Evolutionary conservation across 306 rosid species (phyloP).

Genomic region (Begonia loranthoides): DNA sequence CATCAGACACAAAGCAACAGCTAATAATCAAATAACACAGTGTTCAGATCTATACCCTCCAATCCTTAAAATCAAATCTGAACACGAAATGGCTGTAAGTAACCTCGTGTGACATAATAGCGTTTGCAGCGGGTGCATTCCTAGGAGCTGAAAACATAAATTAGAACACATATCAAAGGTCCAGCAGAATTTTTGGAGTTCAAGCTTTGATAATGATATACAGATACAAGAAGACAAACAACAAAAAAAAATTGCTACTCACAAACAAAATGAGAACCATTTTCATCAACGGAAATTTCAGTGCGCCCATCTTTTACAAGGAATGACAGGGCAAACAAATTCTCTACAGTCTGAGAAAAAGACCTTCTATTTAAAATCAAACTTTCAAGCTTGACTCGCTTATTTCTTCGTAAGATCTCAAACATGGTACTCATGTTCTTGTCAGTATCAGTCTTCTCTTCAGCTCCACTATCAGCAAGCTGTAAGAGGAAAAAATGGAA

Average conservation of each 20-base stretch:
- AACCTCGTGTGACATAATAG: constrained; percentile 34
- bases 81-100: constrained; percentile 58
- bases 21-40: not conserved
- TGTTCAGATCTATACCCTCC: constrained; percentile 49
- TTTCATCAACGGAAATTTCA: constrained; percentile 34
- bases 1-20: not conserved
- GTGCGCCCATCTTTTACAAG: constrained; percentile 83
- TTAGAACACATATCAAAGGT: too few species aligned
- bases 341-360: constrained; percentile 78
- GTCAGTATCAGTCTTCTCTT: constrained; percentile 59
- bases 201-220: too few species aligned
- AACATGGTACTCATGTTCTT: constrained; percentile 61
- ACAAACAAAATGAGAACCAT: constrained; percentile 54
- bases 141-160: constrained; percentile 41
- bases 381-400: constrained; percentile 36
- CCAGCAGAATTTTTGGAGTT: too few species aligned
- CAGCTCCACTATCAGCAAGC: constrained; percentile 30
- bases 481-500: constrained; percentile 9
- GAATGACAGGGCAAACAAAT: constrained; percentile 69
- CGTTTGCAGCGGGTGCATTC: constrained; percentile 53
- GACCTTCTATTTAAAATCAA: constrained; percentile 49
- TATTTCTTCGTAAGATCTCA: constrained; percentile 32
- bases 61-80: constrained; percentile 67
- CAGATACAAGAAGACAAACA: too few species aligned
- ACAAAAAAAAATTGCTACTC: constrained; percentile 13